Percentiles rank a stretch among this genome's conserved stretches.
Conservation (phyloP, 129 eudicot species). For the Mikania micrantha region DNA sequence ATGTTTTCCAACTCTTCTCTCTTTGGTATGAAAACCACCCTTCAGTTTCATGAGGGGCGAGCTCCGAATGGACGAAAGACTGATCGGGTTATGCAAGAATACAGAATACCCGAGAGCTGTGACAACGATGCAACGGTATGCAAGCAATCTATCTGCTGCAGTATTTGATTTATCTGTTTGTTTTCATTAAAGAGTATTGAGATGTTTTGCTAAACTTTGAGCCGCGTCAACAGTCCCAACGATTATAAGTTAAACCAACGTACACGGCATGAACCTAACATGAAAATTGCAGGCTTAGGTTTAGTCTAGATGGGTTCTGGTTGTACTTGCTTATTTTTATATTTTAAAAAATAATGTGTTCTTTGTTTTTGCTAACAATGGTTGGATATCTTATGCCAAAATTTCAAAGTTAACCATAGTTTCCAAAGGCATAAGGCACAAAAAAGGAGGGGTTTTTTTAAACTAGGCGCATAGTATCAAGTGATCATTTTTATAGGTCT, state of each 20-base stretch:
- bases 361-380: background rate
- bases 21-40: conserved; percentile 58
- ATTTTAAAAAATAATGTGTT: background rate
- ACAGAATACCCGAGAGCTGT: conserved; percentile 33
- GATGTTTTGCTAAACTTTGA: background rate
- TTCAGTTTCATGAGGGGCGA: conserved; percentile 43
- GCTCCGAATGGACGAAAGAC: conserved; percentile 36
- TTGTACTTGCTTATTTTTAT: background rate
- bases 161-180: background rate
- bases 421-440: no score
- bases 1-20: conserved; percentile 41
- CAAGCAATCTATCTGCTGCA: background rate
- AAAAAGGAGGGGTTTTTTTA: no score
- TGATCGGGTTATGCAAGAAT: conserved; percentile 75
- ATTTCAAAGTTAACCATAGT: background rate
- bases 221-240: background rate
- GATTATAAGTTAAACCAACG: background rate
- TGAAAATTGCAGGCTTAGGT: background rate
- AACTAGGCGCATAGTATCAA: no score
- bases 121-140: conserved; percentile 32
- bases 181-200: background rate
- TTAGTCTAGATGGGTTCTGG: background rate
- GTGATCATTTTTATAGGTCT: no score
- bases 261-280: background rate
- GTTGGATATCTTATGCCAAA: background rate